Evolutionary conservation across 1,139 yeast species (phyloP), one percentile per base, ranked within the genome.

Genomic region (Chernovozyma aurita): DNA sequence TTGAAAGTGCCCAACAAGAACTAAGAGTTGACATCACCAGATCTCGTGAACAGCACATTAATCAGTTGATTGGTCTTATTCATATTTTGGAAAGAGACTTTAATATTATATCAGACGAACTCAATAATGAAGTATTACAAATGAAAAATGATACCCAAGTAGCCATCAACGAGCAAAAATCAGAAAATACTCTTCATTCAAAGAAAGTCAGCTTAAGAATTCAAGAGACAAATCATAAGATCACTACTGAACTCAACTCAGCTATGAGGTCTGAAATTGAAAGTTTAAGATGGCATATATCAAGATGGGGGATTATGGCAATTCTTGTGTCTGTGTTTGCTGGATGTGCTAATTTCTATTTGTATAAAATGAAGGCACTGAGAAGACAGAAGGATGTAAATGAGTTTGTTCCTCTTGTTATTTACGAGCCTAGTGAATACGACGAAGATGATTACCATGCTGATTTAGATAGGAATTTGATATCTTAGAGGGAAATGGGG

Each of bases 1-100:
- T 88, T 58, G 94, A 88, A 53, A 95, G 97, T 32, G 96, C 97
- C 0, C 86, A 88, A 46, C 84, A 92, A 39, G 97, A 92, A 55
- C 63, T 92, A 30, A 60, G 85, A 35, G 87, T 85, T 28, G 96
- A 88, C 49, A 76, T 88, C 17, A 80, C 84, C 31, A 72, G 84
- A 34, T 73, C 84, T 15, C 66, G 97, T 42, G 90, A 84, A 46
- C 67, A 70, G 17, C 87, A 86, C 46, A 68, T 85, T 35, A 80
- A 81, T 45, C 85, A 82, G 43, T 64, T 80, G 39, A 77, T 83
- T 18, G 78, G 80, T 43, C 74, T 79, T 35, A 78, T 85, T 41
- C 78, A 84, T 31, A 73, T 79, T 28, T 57, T 90, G 34, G 88
- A 86, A 48, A 66, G 95, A 33, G 85, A 84, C 41, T 66, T 87